Percentiles rank a stretch among this genome's conserved stretches.
Evolutionary conservation across 148 eudicot species (phyloP).

Genomic region (Vaccinium darrowii): DNA sequence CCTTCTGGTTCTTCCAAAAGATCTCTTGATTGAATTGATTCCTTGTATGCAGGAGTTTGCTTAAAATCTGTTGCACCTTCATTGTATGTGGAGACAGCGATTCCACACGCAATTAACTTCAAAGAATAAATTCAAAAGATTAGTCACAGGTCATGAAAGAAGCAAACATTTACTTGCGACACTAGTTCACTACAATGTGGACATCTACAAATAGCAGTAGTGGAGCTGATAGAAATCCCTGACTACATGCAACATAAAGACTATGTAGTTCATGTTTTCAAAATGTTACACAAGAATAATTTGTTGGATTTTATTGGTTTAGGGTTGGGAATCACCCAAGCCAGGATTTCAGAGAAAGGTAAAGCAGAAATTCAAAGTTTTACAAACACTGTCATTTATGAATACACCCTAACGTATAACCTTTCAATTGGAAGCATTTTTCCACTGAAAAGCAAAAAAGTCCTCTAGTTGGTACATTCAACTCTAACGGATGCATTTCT

Average conservation of each 20-base stretch:
- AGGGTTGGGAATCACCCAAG: not conserved
- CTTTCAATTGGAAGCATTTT: not conserved
- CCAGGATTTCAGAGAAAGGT: not conserved
- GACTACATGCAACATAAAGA: not conserved
- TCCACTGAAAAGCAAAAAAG: not conserved
- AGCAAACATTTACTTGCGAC: not conserved
- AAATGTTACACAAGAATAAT: not conserved
- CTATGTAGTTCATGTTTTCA: not conserved
- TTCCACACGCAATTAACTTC: conserved; percentile 78
- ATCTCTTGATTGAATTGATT: conserved; percentile 71
- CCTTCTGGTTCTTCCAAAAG: conserved; percentile 72
- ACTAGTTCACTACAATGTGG: not conserved
- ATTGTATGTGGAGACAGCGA: conserved; percentile 90
- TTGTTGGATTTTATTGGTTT: not conserved
- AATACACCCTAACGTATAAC: not conserved
- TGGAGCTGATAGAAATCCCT: not conserved
- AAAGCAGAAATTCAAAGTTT: not conserved
- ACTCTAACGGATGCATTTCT: not conserved
- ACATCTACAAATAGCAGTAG: not conserved
- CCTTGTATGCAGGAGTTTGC: conserved; percentile 80
- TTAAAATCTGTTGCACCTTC: conserved; percentile 98
- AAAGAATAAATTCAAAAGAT: not conserved
- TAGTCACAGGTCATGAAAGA: conserved; percentile 19
- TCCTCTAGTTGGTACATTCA: not conserved
- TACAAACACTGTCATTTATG: not conserved